A percentile compares a stretch with the other conserved stretches of the same genome.
Conservation (phyloP, 2,329 filamentous ascomycete species). For the Hawksworthiomyces lignivorus region DNA sequence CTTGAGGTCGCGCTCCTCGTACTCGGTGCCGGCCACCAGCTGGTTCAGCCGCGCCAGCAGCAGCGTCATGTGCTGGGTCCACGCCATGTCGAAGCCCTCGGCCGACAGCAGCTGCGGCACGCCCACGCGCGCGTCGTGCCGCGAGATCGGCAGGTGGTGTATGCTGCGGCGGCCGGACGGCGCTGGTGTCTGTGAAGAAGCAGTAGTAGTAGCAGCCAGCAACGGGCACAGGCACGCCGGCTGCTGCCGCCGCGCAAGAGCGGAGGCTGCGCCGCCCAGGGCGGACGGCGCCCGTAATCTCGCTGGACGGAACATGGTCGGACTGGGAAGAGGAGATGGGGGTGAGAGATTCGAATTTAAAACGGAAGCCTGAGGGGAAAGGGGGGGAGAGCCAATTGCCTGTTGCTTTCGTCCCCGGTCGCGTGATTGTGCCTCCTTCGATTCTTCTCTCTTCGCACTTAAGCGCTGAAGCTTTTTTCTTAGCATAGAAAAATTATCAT, state of each 20-base stretch:
- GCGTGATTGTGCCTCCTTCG: too few relatives aligned
- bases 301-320: constrained; percentile 42
- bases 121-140: constrained; percentile 36
- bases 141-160: constrained; percentile 20
- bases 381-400: background rate
- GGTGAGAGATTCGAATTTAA: too few relatives aligned
- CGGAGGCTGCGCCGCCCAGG: constrained; percentile 26
- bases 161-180: constrained; percentile 30
- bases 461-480: too few relatives aligned
- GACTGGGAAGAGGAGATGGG: constrained; percentile 13
- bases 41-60: constrained; percentile 70
- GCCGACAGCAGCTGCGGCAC: constrained; percentile 52
- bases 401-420: background rate
- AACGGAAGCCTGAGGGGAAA: background rate
- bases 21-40: constrained; percentile 57
- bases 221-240: too few relatives aligned
- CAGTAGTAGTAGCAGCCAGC: too few relatives aligned
- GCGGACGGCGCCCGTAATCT: constrained; percentile 45
- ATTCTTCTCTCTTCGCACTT: too few relatives aligned
- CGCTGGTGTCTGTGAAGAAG: too few relatives aligned
- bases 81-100: constrained; percentile 66
- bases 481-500: background rate
- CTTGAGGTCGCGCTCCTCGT: constrained; percentile 50
- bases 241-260: constrained; percentile 14
- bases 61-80: constrained; percentile 71